These are phyloP conservation scores for Ogataea philodendri DNA, from an alignment of 805 yeast species.

Conservation along the genomic window DNA sequence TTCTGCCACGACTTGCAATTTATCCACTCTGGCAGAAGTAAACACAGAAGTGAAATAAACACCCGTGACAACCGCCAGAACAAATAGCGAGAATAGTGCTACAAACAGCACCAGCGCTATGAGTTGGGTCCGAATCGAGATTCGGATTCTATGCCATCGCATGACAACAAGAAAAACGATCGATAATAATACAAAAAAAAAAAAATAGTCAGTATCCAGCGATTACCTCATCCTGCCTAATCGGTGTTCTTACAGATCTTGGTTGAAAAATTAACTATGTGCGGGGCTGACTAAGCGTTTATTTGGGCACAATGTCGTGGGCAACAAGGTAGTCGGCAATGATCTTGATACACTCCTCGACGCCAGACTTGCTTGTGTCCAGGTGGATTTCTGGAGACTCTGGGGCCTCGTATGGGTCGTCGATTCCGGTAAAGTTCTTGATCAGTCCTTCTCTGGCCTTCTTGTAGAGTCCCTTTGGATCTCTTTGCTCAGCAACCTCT, in stretches of 20 bases:
- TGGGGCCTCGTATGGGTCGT: slow-evolving; percentile 96
- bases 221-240: no score
- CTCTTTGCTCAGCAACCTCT: slow-evolving; percentile 93
- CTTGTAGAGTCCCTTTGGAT: slow-evolving; percentile 94
- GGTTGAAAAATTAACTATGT: slow-evolving; percentile 1
- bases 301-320: slow-evolving; percentile 34
- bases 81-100: slow-evolving; percentile 60
- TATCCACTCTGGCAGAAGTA: slow-evolving; percentile 60
- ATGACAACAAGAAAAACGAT: slow-evolving; percentile 11
- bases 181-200: neutral
- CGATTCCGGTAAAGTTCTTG: slow-evolving; percentile 91
- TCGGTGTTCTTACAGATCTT: no score
- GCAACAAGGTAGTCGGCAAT: slow-evolving; percentile 66
- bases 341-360: slow-evolving; percentile 77
- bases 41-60: slow-evolving; percentile 67
- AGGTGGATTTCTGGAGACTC: slow-evolving; percentile 78
- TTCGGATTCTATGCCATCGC: slow-evolving; percentile 36
- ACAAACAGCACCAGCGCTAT: slow-evolving; percentile 67
- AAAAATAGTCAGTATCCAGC: slow-evolving; percentile 1
- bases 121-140: slow-evolving; percentile 74
- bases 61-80: slow-evolving; percentile 73
- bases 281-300: slow-evolving; percentile 1
- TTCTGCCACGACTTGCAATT: slow-evolving; percentile 75
- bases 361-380: slow-evolving; percentile 63
- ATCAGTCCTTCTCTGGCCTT: slow-evolving; percentile 95